Evolutionary conservation across 495 filamentous ascomycete species (phyloP).

Genomic region (Aeminium ludgeri): DNA sequence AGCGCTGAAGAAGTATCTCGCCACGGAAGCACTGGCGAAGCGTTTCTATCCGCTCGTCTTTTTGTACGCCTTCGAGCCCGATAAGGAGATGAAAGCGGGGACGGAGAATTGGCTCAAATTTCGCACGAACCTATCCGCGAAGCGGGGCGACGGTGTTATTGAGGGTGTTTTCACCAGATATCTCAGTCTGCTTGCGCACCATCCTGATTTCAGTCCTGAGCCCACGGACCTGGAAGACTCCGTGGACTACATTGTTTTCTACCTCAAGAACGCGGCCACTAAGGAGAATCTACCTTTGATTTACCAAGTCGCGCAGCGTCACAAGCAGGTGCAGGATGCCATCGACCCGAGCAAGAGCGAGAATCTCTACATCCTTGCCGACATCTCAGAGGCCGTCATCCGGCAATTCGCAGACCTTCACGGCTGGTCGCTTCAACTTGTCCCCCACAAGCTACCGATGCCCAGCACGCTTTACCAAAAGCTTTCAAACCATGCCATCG

Average conservation of each 20-base stretch:
- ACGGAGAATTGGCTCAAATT: slow-evolving; percentile 80
- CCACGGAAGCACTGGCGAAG: slow-evolving; percentile 39
- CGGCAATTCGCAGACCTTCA: slow-evolving; percentile 65
- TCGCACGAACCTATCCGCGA: slow-evolving; percentile 37
- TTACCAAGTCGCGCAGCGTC: slow-evolving; percentile 78
- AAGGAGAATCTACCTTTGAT: slow-evolving; percentile 77
- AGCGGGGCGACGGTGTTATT: slow-evolving; percentile 43
- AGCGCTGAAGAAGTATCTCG: slow-evolving; percentile 75
- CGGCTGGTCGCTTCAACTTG: slow-evolving; percentile 63
- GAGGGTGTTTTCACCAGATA: slow-evolving; percentile 75
- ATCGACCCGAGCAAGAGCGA: slow-evolving; percentile 42
- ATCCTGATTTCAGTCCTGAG: slow-evolving; percentile 69
- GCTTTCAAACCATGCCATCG: slow-evolving; percentile 57
- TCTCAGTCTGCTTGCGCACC: slow-evolving; percentile 76
- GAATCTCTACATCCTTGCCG: slow-evolving; percentile 71
- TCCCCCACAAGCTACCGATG: slow-evolving; percentile 63
- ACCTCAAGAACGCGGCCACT: slow-evolving; percentile 64
- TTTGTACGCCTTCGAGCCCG: slow-evolving; percentile 79
- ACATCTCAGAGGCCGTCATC: slow-evolving; percentile 70
- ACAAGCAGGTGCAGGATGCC: slow-evolving; percentile 77
- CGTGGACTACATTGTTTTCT: slow-evolving; percentile 75
- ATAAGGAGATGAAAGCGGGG: slow-evolving; percentile 44
- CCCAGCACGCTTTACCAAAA: slow-evolving; percentile 60
- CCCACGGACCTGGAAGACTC: slow-evolving; percentile 60
- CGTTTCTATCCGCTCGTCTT: slow-evolving; percentile 83